Base-by-base conservation (phyloP, 805 yeast species). In the Candida silvicultrix region DNA sequence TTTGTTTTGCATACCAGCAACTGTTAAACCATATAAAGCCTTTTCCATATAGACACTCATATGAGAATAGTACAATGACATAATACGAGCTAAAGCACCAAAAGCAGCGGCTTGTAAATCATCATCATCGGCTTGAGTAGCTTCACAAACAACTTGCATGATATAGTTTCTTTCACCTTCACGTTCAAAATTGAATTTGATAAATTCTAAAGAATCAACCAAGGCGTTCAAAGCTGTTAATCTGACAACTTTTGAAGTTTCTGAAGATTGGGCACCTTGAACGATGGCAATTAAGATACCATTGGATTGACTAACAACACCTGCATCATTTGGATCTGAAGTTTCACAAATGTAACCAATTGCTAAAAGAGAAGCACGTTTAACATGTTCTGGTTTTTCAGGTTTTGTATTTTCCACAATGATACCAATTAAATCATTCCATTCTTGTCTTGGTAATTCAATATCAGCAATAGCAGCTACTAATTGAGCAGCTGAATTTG, bases 141-240 rank as follows among this genome's bases (percentile, higher is more conserved):
- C 96, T 68, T 94, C 98, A 69, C 99, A 94, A 15, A 94, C 97
- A 38, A 94, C 97, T 72, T 89, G 97, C 99, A 94, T 94, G 65
- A 94, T 86, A 67, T 85, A 89, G 65, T 94, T 90, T 62, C 99
- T 80, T 73, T 94, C 99, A 49, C 94, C 95, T 62, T 92, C 98
- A 49, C 85, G 78, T 56, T 82, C 89, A 73, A 94, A 94, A 68
- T 94, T 94, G 59, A 74, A 77, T 50, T 85, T 81, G 67, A 94
- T 89, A 65, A 92, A 94, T 54, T 84, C 95, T 56, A 94, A 76
- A 28, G 98, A 89, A 68, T 85, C 86, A 39, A 86, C 95, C 50
- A 94, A 77, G 2, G 99, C 96, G 61, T 86, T 86, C 55, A 94
- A 74, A 2, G 99, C 99, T 6, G 97, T 86, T 53, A 88, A 73